Evolutionary conservation across 2,329 filamentous ascomycete genomes (phyloP).

Genomic region (Ophiobolus disseminans): DNA sequence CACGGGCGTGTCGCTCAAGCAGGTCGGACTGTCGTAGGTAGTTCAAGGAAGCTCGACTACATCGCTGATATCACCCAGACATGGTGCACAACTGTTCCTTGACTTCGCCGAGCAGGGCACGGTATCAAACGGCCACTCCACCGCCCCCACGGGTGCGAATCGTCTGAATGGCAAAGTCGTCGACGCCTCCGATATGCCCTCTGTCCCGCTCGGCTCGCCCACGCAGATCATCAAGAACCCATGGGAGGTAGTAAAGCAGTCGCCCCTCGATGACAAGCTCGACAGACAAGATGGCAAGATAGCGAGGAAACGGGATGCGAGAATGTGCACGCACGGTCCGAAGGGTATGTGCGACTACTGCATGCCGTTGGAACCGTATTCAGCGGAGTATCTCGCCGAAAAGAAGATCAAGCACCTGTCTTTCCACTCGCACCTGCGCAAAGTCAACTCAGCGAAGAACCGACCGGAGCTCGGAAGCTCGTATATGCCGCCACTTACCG

Average conservation of each 20-base stretch:
- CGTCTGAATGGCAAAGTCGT: constrained; percentile 81
- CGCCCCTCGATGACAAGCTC: constrained; percentile 81
- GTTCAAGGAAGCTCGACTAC: constrained; percentile 10
- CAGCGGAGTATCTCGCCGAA: constrained; percentile 84
- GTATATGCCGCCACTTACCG: constrained; percentile 92
- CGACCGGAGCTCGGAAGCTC: constrained; percentile 92
- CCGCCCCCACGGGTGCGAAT: constrained; percentile 56
- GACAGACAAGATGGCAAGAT: constrained; percentile 94
- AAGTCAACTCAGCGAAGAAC: constrained; percentile 95
- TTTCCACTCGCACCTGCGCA: constrained; percentile 92
- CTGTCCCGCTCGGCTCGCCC: constrained; percentile 64
- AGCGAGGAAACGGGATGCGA: constrained; percentile 71
- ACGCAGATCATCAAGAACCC: constrained; percentile 77
- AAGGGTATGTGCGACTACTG: constrained; percentile 99
- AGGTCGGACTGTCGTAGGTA: constrained; percentile 64
- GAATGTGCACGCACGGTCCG: constrained; percentile 93
- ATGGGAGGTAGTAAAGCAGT: constrained; percentile 92
- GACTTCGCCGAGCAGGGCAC: constrained; percentile 71
- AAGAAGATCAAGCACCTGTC: constrained; percentile 99
- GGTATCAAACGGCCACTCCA: constrained; percentile 58
- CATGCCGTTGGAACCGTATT: constrained; percentile 94
- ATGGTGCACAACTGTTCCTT: constrained; percentile 91
- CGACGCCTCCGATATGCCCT: constrained; percentile 71
- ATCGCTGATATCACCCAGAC: constrained; percentile 59
- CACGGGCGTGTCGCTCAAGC: constrained; percentile 61